These are phyloP conservation scores for Pythium aquatile DNA, from an alignment of 352 stramenopile genomes.

Conservation along the genomic window DNA sequence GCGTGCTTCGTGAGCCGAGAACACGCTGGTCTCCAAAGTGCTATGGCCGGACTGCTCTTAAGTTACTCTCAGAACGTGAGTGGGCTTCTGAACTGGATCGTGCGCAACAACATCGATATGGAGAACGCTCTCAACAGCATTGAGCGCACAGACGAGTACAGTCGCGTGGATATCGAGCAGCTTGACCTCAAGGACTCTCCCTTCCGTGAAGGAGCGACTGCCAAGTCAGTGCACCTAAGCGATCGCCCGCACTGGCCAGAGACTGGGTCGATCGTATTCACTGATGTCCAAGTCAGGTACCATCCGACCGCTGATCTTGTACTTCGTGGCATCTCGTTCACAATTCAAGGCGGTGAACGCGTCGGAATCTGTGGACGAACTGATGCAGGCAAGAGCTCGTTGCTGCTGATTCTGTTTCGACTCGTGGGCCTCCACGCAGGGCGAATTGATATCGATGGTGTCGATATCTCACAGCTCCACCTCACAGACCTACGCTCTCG, in stretches of 20 bases:
- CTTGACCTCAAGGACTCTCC: conserved; percentile 15
- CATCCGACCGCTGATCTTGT: conserved; percentile 38
- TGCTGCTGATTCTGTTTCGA: conserved; percentile 70
- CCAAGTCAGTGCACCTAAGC: conserved; percentile 23
- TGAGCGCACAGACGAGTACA: conserved; percentile 72
- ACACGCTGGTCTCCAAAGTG: conserved; percentile 49
- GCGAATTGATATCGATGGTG: conserved; percentile 90
- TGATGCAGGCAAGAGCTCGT: conserved; percentile 60
- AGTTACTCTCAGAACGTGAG: conserved; percentile 93
- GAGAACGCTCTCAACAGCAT: conserved; percentile 95
- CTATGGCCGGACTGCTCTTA: conserved; percentile 89
- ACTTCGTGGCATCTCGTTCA: conserved; percentile 55
- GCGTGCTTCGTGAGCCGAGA: conserved; percentile 85
- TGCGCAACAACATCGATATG: conserved; percentile 92
- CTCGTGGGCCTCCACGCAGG: conserved; percentile 60
- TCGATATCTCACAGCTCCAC: conserved; percentile 75
- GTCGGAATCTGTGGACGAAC: conserved; percentile 80
- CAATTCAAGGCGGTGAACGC: conserved; percentile 58
- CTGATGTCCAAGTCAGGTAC: conserved; percentile 69
- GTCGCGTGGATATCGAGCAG: conserved; percentile 40
- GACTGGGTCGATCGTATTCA: conserved; percentile 62
- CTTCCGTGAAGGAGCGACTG: conserved; percentile 9
- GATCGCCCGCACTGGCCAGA: conserved; percentile 60
- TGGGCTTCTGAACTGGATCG: conserved; percentile 92
- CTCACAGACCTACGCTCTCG: conserved; percentile 57